phyloP scores from a whole-genome alignment of 1,139 yeast species.

The Pneumocystis oryctolagi region DNA sequence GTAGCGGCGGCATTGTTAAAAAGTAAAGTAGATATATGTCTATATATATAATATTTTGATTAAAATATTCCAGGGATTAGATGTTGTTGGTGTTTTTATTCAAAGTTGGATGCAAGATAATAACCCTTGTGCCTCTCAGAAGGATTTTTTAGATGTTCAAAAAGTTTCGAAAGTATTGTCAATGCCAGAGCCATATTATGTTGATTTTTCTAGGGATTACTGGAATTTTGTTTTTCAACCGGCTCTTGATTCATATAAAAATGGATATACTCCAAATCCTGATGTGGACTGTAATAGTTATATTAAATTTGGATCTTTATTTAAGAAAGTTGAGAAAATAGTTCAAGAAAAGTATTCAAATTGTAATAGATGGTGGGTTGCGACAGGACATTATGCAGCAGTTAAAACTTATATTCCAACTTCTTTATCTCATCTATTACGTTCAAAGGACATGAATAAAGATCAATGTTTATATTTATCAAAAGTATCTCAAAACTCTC shows the following conservation, averaged over 20 bases:
- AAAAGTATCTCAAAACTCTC: slow-evolving; percentile 37
- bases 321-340: slow-evolving; percentile 35
- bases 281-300: slow-evolving; percentile 75
- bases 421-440: slow-evolving; percentile 28
- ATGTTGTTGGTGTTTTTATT: slow-evolving; percentile 13
- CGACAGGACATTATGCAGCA: slow-evolving; percentile 78
- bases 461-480: slow-evolving; percentile 89
- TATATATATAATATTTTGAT: slow-evolving; percentile 5
- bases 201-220: slow-evolving; percentile 77
- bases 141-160: slow-evolving; percentile 37
- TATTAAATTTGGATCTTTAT: slow-evolving; percentile 72
- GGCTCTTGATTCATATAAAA: slow-evolving; percentile 56
- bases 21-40: slow-evolving; percentile 26
- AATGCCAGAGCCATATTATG: slow-evolving; percentile 44
- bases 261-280: slow-evolving; percentile 85
- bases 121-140: slow-evolving; percentile 7
- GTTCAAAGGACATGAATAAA: slow-evolving; percentile 48
- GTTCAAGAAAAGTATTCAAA: background rate
- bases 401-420: slow-evolving; percentile 17
- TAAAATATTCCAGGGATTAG: slow-evolving; percentile 5
- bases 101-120: slow-evolving; percentile 11
- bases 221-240: slow-evolving; percentile 90
- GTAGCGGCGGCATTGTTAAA: slow-evolving; percentile 61
- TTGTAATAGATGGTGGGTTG: slow-evolving; percentile 41
- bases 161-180: slow-evolving; percentile 32